Evolutionary conservation across 306 rosid species (phyloP).

Genomic region (Coriaria nepalensis): DNA sequence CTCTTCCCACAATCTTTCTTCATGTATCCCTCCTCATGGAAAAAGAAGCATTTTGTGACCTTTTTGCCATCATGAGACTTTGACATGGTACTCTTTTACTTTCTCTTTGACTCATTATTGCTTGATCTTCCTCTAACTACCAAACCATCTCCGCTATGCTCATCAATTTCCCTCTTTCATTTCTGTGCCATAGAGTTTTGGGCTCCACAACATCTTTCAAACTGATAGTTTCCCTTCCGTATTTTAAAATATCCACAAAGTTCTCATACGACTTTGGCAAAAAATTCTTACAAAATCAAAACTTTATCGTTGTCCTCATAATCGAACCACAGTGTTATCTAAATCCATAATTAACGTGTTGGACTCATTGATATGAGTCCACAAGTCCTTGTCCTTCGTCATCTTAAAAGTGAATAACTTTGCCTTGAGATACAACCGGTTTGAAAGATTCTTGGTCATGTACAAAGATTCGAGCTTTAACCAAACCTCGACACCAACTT

Average conservation of each 20-base stretch:
- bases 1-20: too few species aligned
- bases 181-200: background rate
- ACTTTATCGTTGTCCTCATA: background rate
- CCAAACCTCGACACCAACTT: too few species aligned
- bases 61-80: too few species aligned
- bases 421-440: too few species aligned
- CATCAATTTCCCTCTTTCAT: background rate
- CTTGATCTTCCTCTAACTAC: background rate
- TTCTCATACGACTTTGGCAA: background rate
- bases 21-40: too few species aligned
- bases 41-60: too few species aligned
- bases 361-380: background rate
- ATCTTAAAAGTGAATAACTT: background rate
- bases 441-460: too few species aligned
- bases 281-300: background rate
- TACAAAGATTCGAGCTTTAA: too few species aligned
- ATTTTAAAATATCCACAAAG: background rate
- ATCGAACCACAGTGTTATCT: background rate
- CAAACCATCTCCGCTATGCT: background rate
- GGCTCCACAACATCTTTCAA: background rate
- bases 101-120: background rate
- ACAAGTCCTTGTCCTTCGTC: background rate
- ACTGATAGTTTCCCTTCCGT: background rate
- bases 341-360: background rate
- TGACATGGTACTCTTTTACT: too few species aligned